Base-by-base conservation (phyloP, 306 rosid species). In the Prunus armeniaca region DNA sequence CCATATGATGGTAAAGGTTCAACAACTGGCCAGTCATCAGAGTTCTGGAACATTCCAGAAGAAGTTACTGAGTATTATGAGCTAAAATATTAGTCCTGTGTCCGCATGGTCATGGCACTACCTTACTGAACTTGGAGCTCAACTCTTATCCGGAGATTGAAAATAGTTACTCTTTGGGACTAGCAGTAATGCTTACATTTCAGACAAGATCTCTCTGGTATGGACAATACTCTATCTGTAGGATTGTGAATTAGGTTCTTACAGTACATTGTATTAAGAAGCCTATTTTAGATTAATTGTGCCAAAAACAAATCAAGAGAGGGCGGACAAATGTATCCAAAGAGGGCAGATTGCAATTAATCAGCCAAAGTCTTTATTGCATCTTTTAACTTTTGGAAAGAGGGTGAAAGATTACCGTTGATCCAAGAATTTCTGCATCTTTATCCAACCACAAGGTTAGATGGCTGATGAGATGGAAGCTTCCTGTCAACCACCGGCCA, bases 1-100 rank as follows among this genome's bases (percentile, higher is more conserved):
- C 98, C 98, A 76, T 93, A 93, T 1, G 98, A 91, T 2, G 97
- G 97, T 27, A 93, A 83, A 22, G 97, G 97, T 34, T 89, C 93
- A 49, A 87, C 80, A 74, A 93, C 74, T 17, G 93, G 97, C 97
- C 98, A 93, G 74, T 88, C 94, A 32, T 80, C 63, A 0, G 82
- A 77, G 80, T 86, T 72, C 97, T 91, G 87, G 60, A 78, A 86
- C 67, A 74, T 56, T 46, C 70, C 54, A 72, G 69, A 32, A 79
- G 19, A 81, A 64, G 72, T 70, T 20, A 76, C 77, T 80, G 32
- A 76, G 70, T 56, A 20, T 72, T 61, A 43, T 62, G 66, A 10
- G 27, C 67, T 67, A 56, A 66, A 64, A 71, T 41, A 76, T 79
- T 78, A 75, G 47, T 69, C 60, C 28, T 45, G 75, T 52, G 80